A percentile compares a stretch with the other conserved stretches of the same genome.
phyloP scores from a whole-genome alignment of 169 alveolate species.

The Eimeria necatrix region DNA sequence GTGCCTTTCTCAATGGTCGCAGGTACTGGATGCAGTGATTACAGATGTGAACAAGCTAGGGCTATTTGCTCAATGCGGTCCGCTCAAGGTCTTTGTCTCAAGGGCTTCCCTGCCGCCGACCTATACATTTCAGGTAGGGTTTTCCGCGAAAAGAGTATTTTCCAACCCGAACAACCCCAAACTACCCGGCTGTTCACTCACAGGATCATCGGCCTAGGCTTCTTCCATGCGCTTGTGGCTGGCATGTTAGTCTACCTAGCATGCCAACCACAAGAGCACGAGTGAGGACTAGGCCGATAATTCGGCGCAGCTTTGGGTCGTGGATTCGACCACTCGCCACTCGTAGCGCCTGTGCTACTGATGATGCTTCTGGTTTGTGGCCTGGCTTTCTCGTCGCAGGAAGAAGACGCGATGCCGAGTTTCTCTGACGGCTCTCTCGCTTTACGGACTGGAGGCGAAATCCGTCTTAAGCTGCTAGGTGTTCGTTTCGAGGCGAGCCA shows the following conservation, averaged over 20 bases:
- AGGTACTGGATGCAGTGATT: slow-evolving; percentile 94
- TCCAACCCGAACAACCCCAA: background rate
- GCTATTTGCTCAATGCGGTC: slow-evolving; percentile 95
- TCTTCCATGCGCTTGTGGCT: no score
- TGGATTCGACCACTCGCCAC: background rate
- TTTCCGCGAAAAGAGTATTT: background rate
- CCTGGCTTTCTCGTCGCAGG: slow-evolving; percentile 78
- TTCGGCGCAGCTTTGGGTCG: no score
- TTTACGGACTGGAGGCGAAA: slow-evolving; percentile 91
- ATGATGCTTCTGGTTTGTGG: slow-evolving; percentile 51
- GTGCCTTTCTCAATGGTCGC: background rate
- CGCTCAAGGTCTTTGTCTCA: slow-evolving; percentile 94
- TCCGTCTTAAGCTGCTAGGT: slow-evolving; percentile 93
- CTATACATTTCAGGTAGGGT: slow-evolving; percentile 86
- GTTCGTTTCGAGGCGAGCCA: slow-evolving; percentile 92
- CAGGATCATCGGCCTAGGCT: no score
- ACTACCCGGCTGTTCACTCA: background rate
- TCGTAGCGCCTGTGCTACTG: background rate
- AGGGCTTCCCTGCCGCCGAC: slow-evolving; percentile 93
- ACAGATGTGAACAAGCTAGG: slow-evolving; percentile 95
- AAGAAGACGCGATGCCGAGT: slow-evolving; percentile 91
- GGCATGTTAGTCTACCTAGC: no score
- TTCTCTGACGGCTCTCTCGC: slow-evolving; percentile 91
- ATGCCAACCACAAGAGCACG: no score
- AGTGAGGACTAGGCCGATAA: no score